Base-by-base conservation (phyloP, 495 filamentous ascomycete genomes). In the Podospora sp. region DNA sequence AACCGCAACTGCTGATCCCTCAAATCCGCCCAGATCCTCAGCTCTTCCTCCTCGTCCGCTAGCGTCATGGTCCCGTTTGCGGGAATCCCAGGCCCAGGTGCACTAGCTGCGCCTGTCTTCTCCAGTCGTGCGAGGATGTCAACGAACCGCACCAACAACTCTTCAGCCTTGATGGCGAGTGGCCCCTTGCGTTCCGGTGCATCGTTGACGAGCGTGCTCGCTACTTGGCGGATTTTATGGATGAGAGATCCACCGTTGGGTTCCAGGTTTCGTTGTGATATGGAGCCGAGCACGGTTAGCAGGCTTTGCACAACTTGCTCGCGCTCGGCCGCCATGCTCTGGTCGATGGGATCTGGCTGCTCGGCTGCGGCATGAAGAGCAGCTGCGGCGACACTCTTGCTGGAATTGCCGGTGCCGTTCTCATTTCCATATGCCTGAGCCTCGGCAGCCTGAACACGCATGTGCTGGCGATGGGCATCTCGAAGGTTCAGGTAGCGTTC, bases 261-360 rank as follows among this genome's bases (percentile, higher is more conserved):
- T 75, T 95, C 92, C 82, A 94, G 90, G 74, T 91, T 91, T 56
- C 91, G 84, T 78, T 92, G 88, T 62, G 87, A 88, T 71, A 96
- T 89, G 33, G 85, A 89, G 16, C 81, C 80, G 11, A 96, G 76
- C 8, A 94, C 86, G 0, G 85, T 77, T 4, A 94, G 82, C 0
- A 96, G 83, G 73, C 90, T 87, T 56, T 90, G 88, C n/a, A 93
- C 86, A 14, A 95, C 89, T 0, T 85, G 77, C 67, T 92, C 90
- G 2, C 90, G 85, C 78, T 96, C 92, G 57, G 82, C 76, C 0
- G 81, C 76, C 86, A 95, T 89, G 64, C 74, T 75, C 14, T 83
- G 79, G 36, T 83, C 82, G 36, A 85, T 73, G 1, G 76, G 72
- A 29, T 84, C 77, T 18, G 73, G 68, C 22, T 73, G 66, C 11